Evolutionary conservation across 1,284 basidiomycete species (phyloP).

Genomic region (Leucoagaricus sp.): DNA sequence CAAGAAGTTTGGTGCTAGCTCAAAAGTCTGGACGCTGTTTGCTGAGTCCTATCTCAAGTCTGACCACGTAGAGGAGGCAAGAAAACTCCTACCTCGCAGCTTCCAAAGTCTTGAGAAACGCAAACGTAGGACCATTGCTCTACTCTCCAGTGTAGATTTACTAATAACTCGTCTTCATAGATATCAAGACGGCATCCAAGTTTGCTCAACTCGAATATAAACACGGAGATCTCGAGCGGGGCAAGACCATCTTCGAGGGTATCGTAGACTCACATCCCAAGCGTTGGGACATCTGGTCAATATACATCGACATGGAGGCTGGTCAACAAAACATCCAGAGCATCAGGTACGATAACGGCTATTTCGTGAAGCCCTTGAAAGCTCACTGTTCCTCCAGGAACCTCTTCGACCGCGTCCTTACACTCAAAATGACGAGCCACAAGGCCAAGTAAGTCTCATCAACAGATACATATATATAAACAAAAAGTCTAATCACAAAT

Average conservation of each 20-base stretch:
- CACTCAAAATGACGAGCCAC: conserved; percentile 88
- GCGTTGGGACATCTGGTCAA: conserved; percentile 93
- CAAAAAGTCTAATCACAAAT: not conserved
- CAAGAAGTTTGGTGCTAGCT: conserved; percentile 92
- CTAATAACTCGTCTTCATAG: conserved; percentile 41
- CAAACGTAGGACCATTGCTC: conserved; percentile 72
- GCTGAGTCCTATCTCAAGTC: conserved; percentile 80
- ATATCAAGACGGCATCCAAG: conserved; percentile 92
- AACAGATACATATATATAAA: conserved; percentile 1
- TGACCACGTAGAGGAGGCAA: conserved; percentile 76
- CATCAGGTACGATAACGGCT: no score
- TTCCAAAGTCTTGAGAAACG: conserved; percentile 93
- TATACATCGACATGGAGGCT: conserved; percentile 97
- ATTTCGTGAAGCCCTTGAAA: conserved; percentile 21
- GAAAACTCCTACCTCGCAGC: conserved; percentile 86
- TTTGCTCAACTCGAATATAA: conserved; percentile 97
- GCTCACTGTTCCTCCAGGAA: conserved; percentile 48
- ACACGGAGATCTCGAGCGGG: conserved; percentile 91
- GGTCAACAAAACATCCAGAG: conserved; percentile 76
- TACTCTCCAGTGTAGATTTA: conserved; percentile 1
- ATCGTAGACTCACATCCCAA: conserved; percentile 94
- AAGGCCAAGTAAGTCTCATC: conserved; percentile 79
- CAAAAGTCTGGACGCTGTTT: conserved; percentile 91
- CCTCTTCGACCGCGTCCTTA: conserved; percentile 82
- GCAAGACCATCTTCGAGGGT: conserved; percentile 95